Percentiles rank a stretch among this genome's conserved stretches.
Evolutionary conservation across 23 red algal species (phyloP).

Genomic region (Gracilaria domingensis): DNA sequence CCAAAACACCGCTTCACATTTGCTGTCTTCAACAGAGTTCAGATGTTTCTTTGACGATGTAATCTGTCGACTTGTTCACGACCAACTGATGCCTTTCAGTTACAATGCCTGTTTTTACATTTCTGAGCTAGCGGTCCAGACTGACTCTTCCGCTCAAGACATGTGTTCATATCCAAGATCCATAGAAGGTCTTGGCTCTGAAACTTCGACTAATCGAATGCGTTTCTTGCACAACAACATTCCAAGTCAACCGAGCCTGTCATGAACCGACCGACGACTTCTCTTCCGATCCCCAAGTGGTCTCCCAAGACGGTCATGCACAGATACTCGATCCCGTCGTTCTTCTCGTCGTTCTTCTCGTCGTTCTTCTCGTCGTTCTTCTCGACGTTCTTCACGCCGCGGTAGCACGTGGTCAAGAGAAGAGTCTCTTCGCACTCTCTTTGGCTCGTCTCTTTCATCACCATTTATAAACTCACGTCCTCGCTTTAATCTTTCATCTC

Average conservation of each 20-base stretch:
- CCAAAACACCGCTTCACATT: background rate
- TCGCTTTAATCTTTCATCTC: constrained; percentile 49
- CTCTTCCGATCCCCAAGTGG: constrained; percentile 26
- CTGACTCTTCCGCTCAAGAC: background rate
- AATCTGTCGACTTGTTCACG: background rate
- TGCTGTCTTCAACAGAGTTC: background rate
- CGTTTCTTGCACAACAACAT: background rate
- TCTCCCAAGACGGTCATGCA: constrained; percentile 48
- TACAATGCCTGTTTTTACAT: background rate
- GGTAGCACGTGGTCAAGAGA: constrained; percentile 10
- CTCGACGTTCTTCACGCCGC: constrained; percentile 37
- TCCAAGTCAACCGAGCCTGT: constrained; percentile 27
- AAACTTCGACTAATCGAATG: background rate
- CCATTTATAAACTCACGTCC: constrained; percentile 18
- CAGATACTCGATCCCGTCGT: constrained; percentile 33
- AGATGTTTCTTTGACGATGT: background rate
- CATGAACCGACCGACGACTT: constrained; percentile 41
- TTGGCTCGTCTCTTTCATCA: constrained; percentile 25
- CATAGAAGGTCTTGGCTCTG: background rate
- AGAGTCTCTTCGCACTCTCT: constrained; percentile 28
- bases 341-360: constrained; percentile 39
- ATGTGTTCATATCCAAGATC: background rate
- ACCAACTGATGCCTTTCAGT: background rate
- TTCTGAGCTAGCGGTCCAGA: background rate
- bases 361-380: constrained; percentile 30